Evolutionary conservation across 768 basidiomycete genomes (phyloP).

Genomic region (Pleurotus djamor): DNA sequence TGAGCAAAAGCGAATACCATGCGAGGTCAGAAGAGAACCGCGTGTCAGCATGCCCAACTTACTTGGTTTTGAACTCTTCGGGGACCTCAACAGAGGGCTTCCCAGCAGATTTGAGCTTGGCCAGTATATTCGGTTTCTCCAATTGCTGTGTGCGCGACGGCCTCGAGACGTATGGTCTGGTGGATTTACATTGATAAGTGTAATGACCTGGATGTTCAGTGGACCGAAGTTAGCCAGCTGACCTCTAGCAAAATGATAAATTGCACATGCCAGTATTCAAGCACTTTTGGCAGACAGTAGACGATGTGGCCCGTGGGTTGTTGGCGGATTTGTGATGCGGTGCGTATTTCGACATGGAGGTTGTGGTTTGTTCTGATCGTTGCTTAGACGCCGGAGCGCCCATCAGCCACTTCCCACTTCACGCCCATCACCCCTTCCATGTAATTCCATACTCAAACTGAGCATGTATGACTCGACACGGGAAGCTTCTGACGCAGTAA

Average conservation of each 20-base stretch:
- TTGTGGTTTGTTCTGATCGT: not conserved
- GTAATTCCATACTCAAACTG: too few species aligned
- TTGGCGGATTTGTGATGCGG: slow-evolving; percentile 65
- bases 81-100: slow-evolving; percentile 83
- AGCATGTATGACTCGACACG: not conserved
- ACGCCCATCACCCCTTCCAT: not conserved
- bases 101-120: slow-evolving; percentile 67
- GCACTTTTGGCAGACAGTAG: slow-evolving; percentile 84
- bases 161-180: slow-evolving; percentile 82
- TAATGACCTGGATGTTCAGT: slow-evolving; percentile 64
- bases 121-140: slow-evolving; percentile 68
- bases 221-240: not conserved
- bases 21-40: too few species aligned
- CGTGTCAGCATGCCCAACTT: slow-evolving; percentile 18
- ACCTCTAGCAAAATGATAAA: not conserved
- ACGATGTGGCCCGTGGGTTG: slow-evolving; percentile 59
- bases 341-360: slow-evolving; percentile 74
- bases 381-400: not conserved
- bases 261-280: slow-evolving; percentile 53
- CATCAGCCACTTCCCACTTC: not conserved
- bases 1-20: slow-evolving; percentile 17
- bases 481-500: not conserved
- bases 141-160: slow-evolving; percentile 87
- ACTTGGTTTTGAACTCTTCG: slow-evolving; percentile 89
- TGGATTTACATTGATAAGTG: slow-evolving; percentile 85